Conservation (phyloP, 768 basidiomycete genomes). For the Chalciporus chontae region DNA sequence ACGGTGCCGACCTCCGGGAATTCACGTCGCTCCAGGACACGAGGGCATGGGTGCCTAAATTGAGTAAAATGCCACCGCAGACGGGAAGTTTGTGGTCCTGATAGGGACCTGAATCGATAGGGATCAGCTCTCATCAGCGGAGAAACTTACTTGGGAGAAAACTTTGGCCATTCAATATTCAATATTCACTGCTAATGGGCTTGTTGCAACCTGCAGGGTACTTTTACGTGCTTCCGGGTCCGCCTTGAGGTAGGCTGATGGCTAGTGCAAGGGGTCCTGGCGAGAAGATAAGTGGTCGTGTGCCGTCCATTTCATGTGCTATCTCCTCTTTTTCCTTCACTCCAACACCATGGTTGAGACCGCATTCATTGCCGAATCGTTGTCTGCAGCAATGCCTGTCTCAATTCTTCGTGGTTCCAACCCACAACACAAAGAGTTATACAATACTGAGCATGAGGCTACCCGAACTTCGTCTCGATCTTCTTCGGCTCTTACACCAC, state of each 20-base stretch:
- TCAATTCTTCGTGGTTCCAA: conserved; percentile 5
- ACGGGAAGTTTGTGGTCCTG: conserved; percentile 10
- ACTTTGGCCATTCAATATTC: no score
- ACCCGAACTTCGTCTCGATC: conserved; percentile 30
- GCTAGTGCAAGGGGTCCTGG: conserved; percentile 3
- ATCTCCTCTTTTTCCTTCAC: neutral
- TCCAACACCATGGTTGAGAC: conserved; percentile 13
- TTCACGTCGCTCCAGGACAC: conserved; percentile 1
- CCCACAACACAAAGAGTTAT: conserved; percentile 4
- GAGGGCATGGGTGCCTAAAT: conserved; percentile 1
- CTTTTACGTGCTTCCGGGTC: no score
- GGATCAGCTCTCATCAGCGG: conserved; percentile 2
- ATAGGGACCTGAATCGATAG: neutral
- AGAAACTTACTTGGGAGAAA: no score
- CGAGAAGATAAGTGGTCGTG: conserved; percentile 19
- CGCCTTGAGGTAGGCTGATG: no score
- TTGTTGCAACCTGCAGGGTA: no score
- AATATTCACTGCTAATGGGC: no score
- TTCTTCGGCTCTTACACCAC: conserved; percentile 34
- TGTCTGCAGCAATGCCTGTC: neutral
- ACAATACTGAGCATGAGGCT: conserved; percentile 3
- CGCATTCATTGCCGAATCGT: conserved; percentile 12
- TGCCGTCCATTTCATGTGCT: conserved; percentile 4
- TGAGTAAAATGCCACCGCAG: conserved; percentile 20
- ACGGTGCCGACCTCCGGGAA: conserved; percentile 16